phyloP scores from a whole-genome alignment of 805 yeast genomes.

The Wickerhamiella domercqiae region DNA sequence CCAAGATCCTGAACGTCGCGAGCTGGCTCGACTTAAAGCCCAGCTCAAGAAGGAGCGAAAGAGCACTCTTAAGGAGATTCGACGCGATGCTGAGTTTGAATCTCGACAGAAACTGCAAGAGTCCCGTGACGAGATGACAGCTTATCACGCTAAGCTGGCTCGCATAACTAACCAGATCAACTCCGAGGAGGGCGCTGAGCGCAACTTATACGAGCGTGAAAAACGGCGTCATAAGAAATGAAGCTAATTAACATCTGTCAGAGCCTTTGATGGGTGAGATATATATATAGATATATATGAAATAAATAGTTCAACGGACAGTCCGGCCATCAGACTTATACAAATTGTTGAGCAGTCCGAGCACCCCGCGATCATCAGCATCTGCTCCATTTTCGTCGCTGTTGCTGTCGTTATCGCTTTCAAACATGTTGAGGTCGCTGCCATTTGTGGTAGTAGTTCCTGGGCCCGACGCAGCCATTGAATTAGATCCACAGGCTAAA shows the following conservation, averaged over 20 bases:
- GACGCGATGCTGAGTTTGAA: conserved; percentile 75
- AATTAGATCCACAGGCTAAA: not conserved
- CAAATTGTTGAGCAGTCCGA: conserved; percentile 67
- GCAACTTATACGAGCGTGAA: conserved; percentile 82
- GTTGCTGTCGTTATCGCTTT: conserved; percentile 24
- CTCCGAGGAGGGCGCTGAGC: conserved; percentile 90
- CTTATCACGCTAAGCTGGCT: conserved; percentile 82
- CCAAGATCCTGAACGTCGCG: conserved; percentile 65
- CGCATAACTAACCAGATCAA: conserved; percentile 71
- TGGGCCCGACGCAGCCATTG: not conserved
- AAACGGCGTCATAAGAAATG: conserved; percentile 40
- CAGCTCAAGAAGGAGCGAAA: conserved; percentile 87
- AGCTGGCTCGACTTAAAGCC: conserved; percentile 64
- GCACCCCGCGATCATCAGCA: conserved; percentile 37
- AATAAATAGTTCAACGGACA: conserved; percentile 11
- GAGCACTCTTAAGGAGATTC: conserved; percentile 71
- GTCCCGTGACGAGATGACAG: conserved; percentile 58
- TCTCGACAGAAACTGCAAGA: conserved; percentile 72
- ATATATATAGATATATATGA: conserved; percentile 15
- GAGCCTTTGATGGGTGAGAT: not conserved
- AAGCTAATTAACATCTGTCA: conserved; percentile 1
- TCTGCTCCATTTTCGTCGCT: conserved; percentile 23
- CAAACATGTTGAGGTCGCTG: conserved; percentile 5
- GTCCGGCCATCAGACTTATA: conserved; percentile 30
- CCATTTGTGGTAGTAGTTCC: not conserved